phyloP scores from a whole-genome alignment of 2,329 filamentous ascomycete genomes.

The Penicillium sp. region DNA sequence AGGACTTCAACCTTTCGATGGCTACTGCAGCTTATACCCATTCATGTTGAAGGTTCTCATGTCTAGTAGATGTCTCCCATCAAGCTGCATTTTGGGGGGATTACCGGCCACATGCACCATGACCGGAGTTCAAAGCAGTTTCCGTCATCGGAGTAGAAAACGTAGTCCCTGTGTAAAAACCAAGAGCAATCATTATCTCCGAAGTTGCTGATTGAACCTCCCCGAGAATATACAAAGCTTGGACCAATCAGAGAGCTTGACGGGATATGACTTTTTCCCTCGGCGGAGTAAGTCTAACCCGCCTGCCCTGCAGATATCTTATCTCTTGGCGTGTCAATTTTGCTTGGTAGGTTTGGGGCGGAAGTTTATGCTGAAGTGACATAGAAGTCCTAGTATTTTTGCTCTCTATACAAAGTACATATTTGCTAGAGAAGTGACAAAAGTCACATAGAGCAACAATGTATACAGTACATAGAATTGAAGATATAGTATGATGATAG shows the following conservation, averaged over 20 bases:
- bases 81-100: background rate
- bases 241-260: constrained; percentile 11
- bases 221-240: background rate
- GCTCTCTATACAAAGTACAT: no score
- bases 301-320: background rate
- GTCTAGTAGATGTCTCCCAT: background rate
- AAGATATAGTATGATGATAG: background rate
- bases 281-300: constrained; percentile 15
- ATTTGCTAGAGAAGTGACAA: no score
- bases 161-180: background rate
- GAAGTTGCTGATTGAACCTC: background rate
- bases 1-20: no score
- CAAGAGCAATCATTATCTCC: background rate
- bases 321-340: background rate
- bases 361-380: no score
- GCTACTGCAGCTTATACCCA: no score
- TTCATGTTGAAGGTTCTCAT: no score
- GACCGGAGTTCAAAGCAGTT: background rate
- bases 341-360: background rate
- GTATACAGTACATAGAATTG: no score
- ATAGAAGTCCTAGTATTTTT: no score
- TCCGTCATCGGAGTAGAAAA: background rate
- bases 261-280: constrained; percentile 22
- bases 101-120: background rate
- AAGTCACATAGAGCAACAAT: no score